phyloP scores from a whole-genome alignment of 768 basidiomycete genomes.

The Amyloporia xantha region DNA sequence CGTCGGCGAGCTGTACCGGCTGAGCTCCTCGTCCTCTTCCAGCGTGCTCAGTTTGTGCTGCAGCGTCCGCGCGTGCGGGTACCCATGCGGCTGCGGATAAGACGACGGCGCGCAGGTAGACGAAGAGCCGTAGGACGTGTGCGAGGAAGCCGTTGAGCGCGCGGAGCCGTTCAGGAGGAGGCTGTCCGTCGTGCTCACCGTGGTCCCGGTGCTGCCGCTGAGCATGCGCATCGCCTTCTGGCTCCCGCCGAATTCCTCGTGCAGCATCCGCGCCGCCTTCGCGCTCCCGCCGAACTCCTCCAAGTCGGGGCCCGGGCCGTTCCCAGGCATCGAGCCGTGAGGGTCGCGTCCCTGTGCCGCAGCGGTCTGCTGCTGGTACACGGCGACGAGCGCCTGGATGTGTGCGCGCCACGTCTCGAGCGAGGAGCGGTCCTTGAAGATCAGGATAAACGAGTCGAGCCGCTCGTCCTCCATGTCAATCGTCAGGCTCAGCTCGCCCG shows the following conservation, averaged over 20 bases:
- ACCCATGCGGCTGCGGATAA: slow-evolving; percentile 7
- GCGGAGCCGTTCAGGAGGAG: slow-evolving; percentile 55
- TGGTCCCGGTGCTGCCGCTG: slow-evolving; percentile 66
- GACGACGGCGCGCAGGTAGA: slow-evolving; percentile 15
- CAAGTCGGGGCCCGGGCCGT: slow-evolving; percentile 22
- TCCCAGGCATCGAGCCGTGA: slow-evolving; percentile 7
- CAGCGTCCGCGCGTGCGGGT: slow-evolving; percentile 9
- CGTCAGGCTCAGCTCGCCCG: slow-evolving; percentile 86
- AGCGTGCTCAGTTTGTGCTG: slow-evolving; percentile 55
- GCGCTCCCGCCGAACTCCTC: slow-evolving; percentile 76
- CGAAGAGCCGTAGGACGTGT: slow-evolving; percentile 61
- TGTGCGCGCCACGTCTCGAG: slow-evolving; percentile 86
- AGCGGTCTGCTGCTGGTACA: slow-evolving; percentile 55
- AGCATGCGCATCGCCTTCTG: slow-evolving; percentile 74
- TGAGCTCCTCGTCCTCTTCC: slow-evolving; percentile 65
- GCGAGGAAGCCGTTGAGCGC: slow-evolving; percentile 67
- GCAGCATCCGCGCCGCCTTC: slow-evolving; percentile 68
- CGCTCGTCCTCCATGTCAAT: slow-evolving; percentile 97
- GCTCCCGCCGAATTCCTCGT: slow-evolving; percentile 74
- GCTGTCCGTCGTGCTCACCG: slow-evolving; percentile 50
- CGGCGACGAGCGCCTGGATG: slow-evolving; percentile 70
- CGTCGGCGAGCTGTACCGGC: slow-evolving; percentile 44
- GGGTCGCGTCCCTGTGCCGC: slow-evolving; percentile 24
- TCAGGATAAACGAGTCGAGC: slow-evolving; percentile 90
- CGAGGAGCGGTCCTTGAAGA: slow-evolving; percentile 86